Base-by-base conservation (phyloP, 2,329 filamentous ascomycete species). In the Trichoderma cornu-damae region DNA sequence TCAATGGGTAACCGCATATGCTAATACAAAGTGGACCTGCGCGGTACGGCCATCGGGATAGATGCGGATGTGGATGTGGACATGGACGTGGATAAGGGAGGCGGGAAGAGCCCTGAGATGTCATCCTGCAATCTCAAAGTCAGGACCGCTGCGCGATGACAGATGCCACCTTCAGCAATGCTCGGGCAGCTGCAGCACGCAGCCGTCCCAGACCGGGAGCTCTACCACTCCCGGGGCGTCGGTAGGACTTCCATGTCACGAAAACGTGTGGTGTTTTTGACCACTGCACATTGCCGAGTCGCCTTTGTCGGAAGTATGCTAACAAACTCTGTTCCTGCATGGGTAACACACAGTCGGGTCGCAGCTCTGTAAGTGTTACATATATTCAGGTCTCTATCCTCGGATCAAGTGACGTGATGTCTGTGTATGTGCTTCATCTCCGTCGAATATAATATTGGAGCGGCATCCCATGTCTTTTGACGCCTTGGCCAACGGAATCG, bases 301-400 rank as follows among this genome's bases (percentile, higher is more conserved):
- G 26, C 34, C 53, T 37, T 47, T 18, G 42, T 59, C 52, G 58
- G 58, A 51, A 57, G 32, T 37, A 40, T 48, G 18, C 38, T n/a
- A 22, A 46, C 14, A 22, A 46, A 22, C 43, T 49, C 43, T 58
- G 60, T 59, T 61, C 56, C 59, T 61, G 40, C 60, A 60, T 62
- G 60, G 58, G 60, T 60, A 57, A 60, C 58, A 57, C 60, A 57
- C 54, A 51, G 48, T 44, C 44, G 56, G 46, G 57, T 60, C 57
- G 38, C 40, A 44, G 49, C 38, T 59, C 59, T 54, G 34, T 54
- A 34, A 42, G 59, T 61, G 57, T 56, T 24, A 56, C 28, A 51
- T 51, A 49, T 44, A 57, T 30, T 43, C 46, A 57, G 38, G 57
- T 40, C 55, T 52, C 59, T 52, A 47, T 53, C 24, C 35, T 34